phyloP scores from a whole-genome alignment of 768 basidiomycete species.

The Guyanaporus albipodus region DNA sequence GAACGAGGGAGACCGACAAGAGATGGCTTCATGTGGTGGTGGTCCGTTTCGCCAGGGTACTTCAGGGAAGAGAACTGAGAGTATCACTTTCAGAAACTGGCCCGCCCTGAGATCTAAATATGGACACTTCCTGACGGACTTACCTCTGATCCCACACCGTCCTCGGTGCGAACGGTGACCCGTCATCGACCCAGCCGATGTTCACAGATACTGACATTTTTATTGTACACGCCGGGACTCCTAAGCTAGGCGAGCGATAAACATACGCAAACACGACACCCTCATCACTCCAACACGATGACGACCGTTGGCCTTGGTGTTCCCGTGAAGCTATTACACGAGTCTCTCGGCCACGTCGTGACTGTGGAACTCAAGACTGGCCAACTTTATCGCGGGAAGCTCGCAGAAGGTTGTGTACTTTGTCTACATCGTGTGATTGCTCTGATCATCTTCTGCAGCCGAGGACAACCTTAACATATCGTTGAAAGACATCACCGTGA shows the following conservation, averaged over 20 bases:
- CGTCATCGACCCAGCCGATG: too few species aligned
- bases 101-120: too few species aligned
- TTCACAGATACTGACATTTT: too few species aligned
- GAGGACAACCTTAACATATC: constrained; percentile 99
- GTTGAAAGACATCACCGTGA: constrained; percentile 94
- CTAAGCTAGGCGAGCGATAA: constrained; percentile 12
- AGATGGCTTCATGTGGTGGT: too few species aligned
- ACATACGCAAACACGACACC: constrained; percentile 16
- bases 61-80: too few species aligned
- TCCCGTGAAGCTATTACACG: constrained; percentile 94
- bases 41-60: too few species aligned
- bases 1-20: too few species aligned
- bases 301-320: constrained; percentile 74
- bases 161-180: too few species aligned
- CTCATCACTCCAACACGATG: constrained; percentile 14
- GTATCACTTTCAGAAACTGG: too few species aligned
- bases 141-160: too few species aligned
- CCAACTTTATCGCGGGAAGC: constrained; percentile 94
- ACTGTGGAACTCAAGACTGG: constrained; percentile 99
- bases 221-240: too few species aligned
- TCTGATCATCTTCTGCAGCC: constrained; percentile 49
- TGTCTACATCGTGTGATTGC: constrained; percentile 6
- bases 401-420: constrained; percentile 72
- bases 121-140: too few species aligned
- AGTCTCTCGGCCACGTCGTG: constrained; percentile 92